Evolutionary conservation across 1,284 basidiomycete species (phyloP).

Genomic region (Tylopilus sp.): DNA sequence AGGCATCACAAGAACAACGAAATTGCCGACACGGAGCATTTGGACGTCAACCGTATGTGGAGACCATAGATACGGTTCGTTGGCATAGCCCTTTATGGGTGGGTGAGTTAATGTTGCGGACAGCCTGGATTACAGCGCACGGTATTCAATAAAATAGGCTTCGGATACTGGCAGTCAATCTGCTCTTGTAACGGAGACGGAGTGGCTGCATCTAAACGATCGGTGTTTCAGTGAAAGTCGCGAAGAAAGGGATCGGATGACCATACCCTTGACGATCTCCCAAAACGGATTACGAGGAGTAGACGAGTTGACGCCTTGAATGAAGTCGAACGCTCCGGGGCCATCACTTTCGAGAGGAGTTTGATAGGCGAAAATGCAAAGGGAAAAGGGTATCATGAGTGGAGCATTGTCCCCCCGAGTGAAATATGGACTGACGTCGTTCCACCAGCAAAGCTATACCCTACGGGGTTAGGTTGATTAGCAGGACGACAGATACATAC

Average conservation of each 20-base stretch:
- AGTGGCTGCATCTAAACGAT: slow-evolving; percentile 43
- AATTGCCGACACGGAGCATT: slow-evolving; percentile 74
- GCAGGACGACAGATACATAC: not conserved
- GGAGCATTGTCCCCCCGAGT: not conserved
- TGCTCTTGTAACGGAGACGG: slow-evolving; percentile 59
- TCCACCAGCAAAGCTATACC: slow-evolving; percentile 72
- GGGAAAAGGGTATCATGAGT: not conserved
- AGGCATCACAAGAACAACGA: slow-evolving; percentile 75
- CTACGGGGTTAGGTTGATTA: slow-evolving; percentile 32
- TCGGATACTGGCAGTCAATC: slow-evolving; percentile 72
- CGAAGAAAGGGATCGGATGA: not conserved
- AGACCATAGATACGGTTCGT: slow-evolving; percentile 72
- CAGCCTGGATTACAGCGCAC: slow-evolving; percentile 1
- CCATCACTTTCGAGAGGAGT: slow-evolving; percentile 53
- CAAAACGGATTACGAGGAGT: slow-evolving; percentile 73
- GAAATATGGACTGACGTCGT: slow-evolving; percentile 55
- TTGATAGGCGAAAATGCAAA: not conserved
- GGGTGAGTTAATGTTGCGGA: not conserved
- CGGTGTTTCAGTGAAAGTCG: not conserved
- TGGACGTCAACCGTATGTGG: slow-evolving; percentile 75
- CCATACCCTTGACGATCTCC: slow-evolving; percentile 69
- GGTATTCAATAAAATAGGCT: slow-evolving; percentile 74
- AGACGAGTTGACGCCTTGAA: slow-evolving; percentile 71
- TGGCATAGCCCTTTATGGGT: slow-evolving; percentile 53
- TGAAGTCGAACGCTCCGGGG: slow-evolving; percentile 78